A percentile compares a stretch with the other conserved stretches of the same genome.
Conservation (phyloP, 441 rosid genomes). For the Gossypium gossypioides region DNA sequence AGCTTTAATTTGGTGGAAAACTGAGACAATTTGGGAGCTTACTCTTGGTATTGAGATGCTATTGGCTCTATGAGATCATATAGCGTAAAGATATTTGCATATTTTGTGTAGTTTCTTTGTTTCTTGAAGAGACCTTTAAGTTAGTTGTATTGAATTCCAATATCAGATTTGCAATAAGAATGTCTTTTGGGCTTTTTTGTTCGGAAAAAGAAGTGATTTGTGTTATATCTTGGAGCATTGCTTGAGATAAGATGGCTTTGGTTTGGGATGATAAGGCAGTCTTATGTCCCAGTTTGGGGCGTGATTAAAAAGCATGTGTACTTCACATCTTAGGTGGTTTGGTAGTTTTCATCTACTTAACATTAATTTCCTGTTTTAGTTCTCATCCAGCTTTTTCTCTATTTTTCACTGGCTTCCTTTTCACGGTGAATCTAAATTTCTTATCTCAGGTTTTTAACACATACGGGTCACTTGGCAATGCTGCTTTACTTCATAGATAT, state of each 20-base stretch:
- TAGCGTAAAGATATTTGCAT: not conserved
- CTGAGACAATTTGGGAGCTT: not conserved
- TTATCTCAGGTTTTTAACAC: constrained; percentile 67
- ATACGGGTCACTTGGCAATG: constrained; percentile 78
- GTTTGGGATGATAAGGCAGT: not conserved
- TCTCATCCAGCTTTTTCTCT: not conserved
- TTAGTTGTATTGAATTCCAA: not conserved
- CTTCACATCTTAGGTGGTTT: not conserved
- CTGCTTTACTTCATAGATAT: constrained; percentile 84
- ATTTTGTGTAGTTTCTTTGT: not conserved
- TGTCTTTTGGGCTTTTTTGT: not conserved
- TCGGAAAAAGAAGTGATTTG: not conserved
- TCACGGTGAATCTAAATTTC: not conserved
- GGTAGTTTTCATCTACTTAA: not conserved
- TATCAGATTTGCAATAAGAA: not conserved
- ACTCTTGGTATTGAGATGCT: not conserved
- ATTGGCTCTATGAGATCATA: not conserved
- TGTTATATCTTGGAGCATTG: not conserved
- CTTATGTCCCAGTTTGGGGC: not conserved
- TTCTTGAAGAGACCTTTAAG: not conserved
- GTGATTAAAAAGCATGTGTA: not conserved
- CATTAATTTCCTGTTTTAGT: not conserved
- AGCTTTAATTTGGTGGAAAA: not conserved
- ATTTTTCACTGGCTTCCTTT: not conserved
- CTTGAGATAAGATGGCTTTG: not conserved